These are phyloP conservation scores for Corrigiola litoralis DNA, from an alignment of 179 eudicot genomes.

Conservation along the genomic window DNA sequence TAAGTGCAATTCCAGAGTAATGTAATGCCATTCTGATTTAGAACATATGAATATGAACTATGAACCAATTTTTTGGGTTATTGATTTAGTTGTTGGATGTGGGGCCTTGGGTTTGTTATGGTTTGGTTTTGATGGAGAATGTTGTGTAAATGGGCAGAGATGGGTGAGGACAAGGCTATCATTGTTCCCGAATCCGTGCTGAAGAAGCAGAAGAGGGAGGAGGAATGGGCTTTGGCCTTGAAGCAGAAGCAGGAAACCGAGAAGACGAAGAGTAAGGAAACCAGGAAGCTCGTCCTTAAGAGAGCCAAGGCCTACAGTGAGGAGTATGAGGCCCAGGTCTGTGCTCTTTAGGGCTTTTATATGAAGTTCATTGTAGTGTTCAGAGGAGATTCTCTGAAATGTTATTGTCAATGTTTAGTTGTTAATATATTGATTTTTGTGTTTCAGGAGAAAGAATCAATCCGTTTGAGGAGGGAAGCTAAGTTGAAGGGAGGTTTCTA, in stretches of 20 bases:
- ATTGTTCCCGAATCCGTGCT: slow-evolving; percentile 73
- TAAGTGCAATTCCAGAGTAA: too few relatives aligned
- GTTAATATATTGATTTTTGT: background rate
- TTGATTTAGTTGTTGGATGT: too few relatives aligned
- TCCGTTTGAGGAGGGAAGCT: slow-evolving; percentile 71
- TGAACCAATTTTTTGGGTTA: too few relatives aligned
- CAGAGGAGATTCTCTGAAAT: too few relatives aligned
- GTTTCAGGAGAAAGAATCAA: slow-evolving; percentile 56
- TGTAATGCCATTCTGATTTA: too few relatives aligned
- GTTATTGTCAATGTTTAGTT: too few relatives aligned
- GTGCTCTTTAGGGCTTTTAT: background rate
- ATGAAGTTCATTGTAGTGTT: background rate
- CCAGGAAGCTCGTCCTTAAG: slow-evolving; percentile 51
- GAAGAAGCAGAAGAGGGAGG: slow-evolving; percentile 73
- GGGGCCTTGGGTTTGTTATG: too few relatives aligned
- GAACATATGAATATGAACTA: too few relatives aligned
- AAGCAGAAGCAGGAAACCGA: slow-evolving; percentile 39
- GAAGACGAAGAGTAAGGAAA: slow-evolving; percentile 47
- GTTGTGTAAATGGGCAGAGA: slow-evolving; percentile 23
- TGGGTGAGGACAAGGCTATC: slow-evolving; percentile 46
- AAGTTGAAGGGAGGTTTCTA: slow-evolving; percentile 81
- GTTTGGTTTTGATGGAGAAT: background rate
- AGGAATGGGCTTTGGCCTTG: slow-evolving; percentile 78
- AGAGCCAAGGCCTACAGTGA: slow-evolving; percentile 53
- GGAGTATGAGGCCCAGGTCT: slow-evolving; percentile 65